phyloP scores from a whole-genome alignment of 148 eudicot genomes.

The Cornus florida region DNA sequence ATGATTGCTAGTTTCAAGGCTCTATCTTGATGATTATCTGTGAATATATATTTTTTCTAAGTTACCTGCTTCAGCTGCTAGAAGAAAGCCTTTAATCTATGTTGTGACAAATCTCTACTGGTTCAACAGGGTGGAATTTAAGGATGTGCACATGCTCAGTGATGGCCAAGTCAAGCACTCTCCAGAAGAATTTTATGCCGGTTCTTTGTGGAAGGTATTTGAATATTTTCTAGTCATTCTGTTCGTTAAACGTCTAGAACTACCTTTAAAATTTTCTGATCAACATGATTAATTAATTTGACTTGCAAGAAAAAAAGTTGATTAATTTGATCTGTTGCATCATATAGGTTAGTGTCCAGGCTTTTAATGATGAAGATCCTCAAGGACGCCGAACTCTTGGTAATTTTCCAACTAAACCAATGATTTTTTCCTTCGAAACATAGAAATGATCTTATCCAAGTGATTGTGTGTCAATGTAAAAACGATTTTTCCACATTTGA shows the following conservation, averaged over 20 bases:
- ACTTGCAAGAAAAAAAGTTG: neutral
- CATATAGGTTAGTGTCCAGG: slow-evolving; percentile 88
- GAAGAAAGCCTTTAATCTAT: neutral
- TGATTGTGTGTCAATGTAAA: neutral
- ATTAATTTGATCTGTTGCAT: slow-evolving; percentile 26
- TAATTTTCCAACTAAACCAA: slow-evolving; percentile 26
- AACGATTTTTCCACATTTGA: neutral
- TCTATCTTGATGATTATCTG: neutral
- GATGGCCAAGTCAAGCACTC: slow-evolving; percentile 99
- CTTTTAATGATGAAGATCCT: slow-evolving; percentile 97
- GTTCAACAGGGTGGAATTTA: slow-evolving; percentile 79
- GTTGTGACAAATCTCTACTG: slow-evolving; percentile 14
- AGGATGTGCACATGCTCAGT: slow-evolving; percentile 81
- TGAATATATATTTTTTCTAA: neutral
- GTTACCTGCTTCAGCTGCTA: neutral
- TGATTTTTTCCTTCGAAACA: neutral
- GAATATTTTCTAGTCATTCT: slow-evolving; percentile 6
- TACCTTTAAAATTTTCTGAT: neutral
- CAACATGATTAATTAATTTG: slow-evolving; percentile 3
- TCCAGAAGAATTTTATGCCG: slow-evolving; percentile 95
- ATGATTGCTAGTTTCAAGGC: neutral
- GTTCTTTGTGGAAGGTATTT: slow-evolving; percentile 96
- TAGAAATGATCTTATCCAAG: neutral
- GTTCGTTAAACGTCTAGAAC: neutral
- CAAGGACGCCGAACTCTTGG: slow-evolving; percentile 99